phyloP scores from a whole-genome alignment of 805 yeast genomes.

The Isabelozyma pseudorhagii region DNA sequence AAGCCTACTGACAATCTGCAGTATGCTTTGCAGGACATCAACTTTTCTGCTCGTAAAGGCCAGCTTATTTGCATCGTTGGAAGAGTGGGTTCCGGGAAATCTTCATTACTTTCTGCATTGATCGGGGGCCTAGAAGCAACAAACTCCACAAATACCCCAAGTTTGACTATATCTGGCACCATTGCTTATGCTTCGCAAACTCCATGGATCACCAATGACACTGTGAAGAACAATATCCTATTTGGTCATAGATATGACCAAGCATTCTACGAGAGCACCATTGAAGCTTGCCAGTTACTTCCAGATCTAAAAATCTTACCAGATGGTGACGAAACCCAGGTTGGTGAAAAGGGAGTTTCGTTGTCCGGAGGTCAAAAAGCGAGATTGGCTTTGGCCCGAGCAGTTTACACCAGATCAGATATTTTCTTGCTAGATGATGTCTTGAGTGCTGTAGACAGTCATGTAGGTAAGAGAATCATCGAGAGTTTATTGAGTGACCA shows the following conservation, averaged over 20 bases:
- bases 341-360: slow-evolving; percentile 61
- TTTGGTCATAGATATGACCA: slow-evolving; percentile 48
- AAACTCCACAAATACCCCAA: slow-evolving; percentile 10
- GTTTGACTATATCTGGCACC: slow-evolving; percentile 29
- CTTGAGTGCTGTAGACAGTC: slow-evolving; percentile 70
- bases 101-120: slow-evolving; percentile 52
- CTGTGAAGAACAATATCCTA: slow-evolving; percentile 48
- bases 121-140: slow-evolving; percentile 52
- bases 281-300: slow-evolving; percentile 49
- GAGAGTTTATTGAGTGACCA: slow-evolving; percentile 43
- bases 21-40: slow-evolving; percentile 42
- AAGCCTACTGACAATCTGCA: slow-evolving; percentile 16
- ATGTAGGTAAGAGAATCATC: slow-evolving; percentile 57
- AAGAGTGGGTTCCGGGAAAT: slow-evolving; percentile 66
- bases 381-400: slow-evolving; percentile 63
- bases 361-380: slow-evolving; percentile 65
- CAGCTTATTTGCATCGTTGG: slow-evolving; percentile 61
- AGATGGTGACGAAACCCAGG: slow-evolving; percentile 52
- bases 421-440: slow-evolving; percentile 62
- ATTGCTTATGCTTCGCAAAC: slow-evolving; percentile 63
- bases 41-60: slow-evolving; percentile 51
- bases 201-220: slow-evolving; percentile 52
- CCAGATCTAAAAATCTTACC: slow-evolving; percentile 47
- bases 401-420: slow-evolving; percentile 61
- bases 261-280: slow-evolving; percentile 37